Evolutionary conservation across 2,329 filamentous ascomycete species (phyloP), one percentile per base, ranked within the genome.

Genomic region (Cylindrodendrum hubeiense): DNA sequence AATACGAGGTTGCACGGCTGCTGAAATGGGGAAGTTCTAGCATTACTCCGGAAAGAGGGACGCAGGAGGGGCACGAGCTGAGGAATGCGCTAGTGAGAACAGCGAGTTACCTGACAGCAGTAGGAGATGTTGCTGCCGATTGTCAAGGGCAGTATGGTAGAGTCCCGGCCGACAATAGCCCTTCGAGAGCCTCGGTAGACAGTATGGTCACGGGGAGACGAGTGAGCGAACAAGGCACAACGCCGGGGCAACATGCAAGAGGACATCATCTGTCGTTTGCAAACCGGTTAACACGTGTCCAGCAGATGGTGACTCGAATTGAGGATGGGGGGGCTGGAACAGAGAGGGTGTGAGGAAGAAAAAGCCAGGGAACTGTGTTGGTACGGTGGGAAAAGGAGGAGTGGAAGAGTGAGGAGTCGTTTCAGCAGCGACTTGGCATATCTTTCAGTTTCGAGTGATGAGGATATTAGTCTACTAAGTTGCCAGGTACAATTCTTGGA

Each of bases 1-100:
- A 93, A 74, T 93, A 94, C 75, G 86, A 90, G 72, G 86, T 93
- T 73, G 89, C 90, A 2, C 91, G 64, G 39, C 44, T 53, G 28
- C 61, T 67, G 52, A 59, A 65, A 26, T 41, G 13, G 19, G 61
- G 63, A 56, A 15, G 37, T 37, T 60, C 57, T 21, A 39, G 37
- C 19, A 19, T 34, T 15, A 53, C 50, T 19, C 28, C 41, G 22
- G 17, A 17, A 15, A 33, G 47, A 5, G 41, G 6, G 26, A 30
- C 39, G 6, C 60, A 54, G 22, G 15, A 50, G 15, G 34, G 26
- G 12, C 41, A 19, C 6, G 56, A 43, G 15, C n/a, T 61, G 15
- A 50, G 43, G 9, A 41, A 43, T 30, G 60, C 33, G 4, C 58
- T 68, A 50, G 47, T 55, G n/a, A 71, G 51, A 50, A 60, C 52